Evolutionary conservation across 1,284 basidiomycete species (phyloP).

Genomic region (Ceratobasidium sp.): DNA sequence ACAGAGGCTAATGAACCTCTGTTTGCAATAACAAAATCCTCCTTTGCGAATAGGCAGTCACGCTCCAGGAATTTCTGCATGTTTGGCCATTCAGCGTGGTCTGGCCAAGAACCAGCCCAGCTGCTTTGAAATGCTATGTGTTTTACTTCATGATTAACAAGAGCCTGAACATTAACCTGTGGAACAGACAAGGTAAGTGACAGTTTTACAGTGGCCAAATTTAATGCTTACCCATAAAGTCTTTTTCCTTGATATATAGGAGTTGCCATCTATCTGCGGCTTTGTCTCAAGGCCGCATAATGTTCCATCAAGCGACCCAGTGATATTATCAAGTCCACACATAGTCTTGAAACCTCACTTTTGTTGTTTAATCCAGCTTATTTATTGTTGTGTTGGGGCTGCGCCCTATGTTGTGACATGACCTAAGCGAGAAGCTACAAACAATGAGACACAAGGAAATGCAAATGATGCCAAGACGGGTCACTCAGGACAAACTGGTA

Average conservation of each 20-base stretch:
- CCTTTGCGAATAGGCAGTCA: not conserved
- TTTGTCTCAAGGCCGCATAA: not conserved
- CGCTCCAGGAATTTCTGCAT: not conserved
- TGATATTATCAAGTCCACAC: not conserved
- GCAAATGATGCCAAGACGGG: no score
- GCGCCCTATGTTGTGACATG: no score
- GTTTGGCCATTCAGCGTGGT: not conserved
- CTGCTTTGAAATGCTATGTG: not conserved
- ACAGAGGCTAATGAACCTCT: not conserved
- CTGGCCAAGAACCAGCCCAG: not conserved
- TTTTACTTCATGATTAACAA: slow-evolving; percentile 2
- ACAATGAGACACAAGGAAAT: no score
- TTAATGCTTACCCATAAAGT: not conserved
- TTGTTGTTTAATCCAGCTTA: no score
- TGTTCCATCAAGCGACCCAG: not conserved
- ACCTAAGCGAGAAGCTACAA: no score
- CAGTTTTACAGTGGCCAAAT: not conserved
- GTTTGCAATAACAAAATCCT: not conserved
- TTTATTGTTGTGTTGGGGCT: no score
- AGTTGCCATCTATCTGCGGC: not conserved
- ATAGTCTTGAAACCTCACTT: not conserved
- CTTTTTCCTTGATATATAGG: slow-evolving; percentile 14
- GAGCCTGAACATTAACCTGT: slow-evolving; percentile 13
- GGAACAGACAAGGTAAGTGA: not conserved
- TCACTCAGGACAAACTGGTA: no score